Base-by-base conservation (phyloP, 176 grass and related monocot species). In the Ananas comosus region DNA sequence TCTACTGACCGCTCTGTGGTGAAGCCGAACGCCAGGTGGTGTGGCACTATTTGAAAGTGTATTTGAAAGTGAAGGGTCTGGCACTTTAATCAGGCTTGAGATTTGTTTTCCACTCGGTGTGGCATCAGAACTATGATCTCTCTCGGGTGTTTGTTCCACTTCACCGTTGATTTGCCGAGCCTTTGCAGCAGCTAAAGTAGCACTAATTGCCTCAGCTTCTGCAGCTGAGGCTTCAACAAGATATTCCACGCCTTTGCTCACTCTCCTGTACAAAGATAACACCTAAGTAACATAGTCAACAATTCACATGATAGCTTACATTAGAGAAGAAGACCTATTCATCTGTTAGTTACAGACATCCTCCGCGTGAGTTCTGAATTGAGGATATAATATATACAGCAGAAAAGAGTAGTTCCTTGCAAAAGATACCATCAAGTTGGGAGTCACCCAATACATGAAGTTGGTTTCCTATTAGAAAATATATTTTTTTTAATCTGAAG, bases 1-100 rank as follows among this genome's bases (percentile, higher is more conserved):
- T 67, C 23, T 76, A 92, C 93, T 97, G 70, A 97, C 93, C 74
- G 93, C 93, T 92, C 93, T 97, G 73, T 97, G 93, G 72, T 97
- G 93, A 69, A 97, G 83, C 59, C 93, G 79, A 83, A 97, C 93
- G 22, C 93, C 93, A 79, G 89, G 80, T 85, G 76, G 68, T 64
- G 86, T 71, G 66, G 79, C 66, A 81, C 78, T 88, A 50, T 83
- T 92, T n/a, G 67, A 72, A 51, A 88, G 52, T 70, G 47, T 42
- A 50, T 83, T 92, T n/a, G 67, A 72, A 51, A 88, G 52, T 72
- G 47, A 63, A 77, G 72, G 2, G 51, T 97, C 89, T 71, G 82
- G 82, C 13, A 77, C 67, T 88, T 85, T 90, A 68, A 92, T 88
- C 50, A 94, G 90, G 77, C 85, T 91, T 77, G 80, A 80, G 33